These are phyloP conservation scores for Euphorbia lathyris DNA, from an alignment of 345 rosid species.

Conservation along the genomic window DNA sequence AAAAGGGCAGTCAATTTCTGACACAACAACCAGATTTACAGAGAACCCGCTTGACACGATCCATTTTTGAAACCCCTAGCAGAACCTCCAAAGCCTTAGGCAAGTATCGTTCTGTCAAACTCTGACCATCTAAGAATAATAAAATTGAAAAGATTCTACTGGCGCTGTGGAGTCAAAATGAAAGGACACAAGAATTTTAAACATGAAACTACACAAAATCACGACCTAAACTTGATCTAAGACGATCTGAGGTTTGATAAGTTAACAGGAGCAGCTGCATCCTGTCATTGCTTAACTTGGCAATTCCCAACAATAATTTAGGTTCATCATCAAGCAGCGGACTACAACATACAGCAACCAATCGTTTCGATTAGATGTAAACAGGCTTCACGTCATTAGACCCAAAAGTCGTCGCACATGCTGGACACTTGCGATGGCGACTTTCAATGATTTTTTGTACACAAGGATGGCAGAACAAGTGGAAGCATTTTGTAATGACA, in stretches of 20 bases:
- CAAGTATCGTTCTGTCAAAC: constrained; percentile 12
- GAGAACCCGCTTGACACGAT: too few relatives aligned
- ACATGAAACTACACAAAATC: constrained; percentile 15
- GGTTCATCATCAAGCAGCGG: background rate
- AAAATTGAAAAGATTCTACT: constrained; percentile 15
- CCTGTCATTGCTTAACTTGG: constrained; percentile 3
- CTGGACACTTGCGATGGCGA: constrained; percentile 87
- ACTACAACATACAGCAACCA: background rate
- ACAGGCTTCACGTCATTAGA: constrained; percentile 90
- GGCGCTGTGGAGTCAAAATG: constrained; percentile 17
- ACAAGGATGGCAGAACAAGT: constrained; percentile 85
- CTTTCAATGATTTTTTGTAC: constrained; percentile 66
- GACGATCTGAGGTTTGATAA: constrained; percentile 19
- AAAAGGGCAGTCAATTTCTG: too few relatives aligned
- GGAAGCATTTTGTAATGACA: constrained; percentile 95
- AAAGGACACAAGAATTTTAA: constrained; percentile 13
- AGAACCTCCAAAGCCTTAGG: constrained; percentile 24
- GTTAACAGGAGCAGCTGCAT: constrained; percentile 15
- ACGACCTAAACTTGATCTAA: constrained; percentile 20
- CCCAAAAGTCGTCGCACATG: constrained; percentile 80
- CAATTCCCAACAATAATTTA: too few relatives aligned
- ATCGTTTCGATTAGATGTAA: constrained; percentile 52
- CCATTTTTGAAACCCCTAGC: too few relatives aligned
- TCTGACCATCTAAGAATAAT: constrained; percentile 28
- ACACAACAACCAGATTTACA: too few relatives aligned